phyloP scores from a whole-genome alignment of 805 yeast species.

The Lachancea fermentati region DNA sequence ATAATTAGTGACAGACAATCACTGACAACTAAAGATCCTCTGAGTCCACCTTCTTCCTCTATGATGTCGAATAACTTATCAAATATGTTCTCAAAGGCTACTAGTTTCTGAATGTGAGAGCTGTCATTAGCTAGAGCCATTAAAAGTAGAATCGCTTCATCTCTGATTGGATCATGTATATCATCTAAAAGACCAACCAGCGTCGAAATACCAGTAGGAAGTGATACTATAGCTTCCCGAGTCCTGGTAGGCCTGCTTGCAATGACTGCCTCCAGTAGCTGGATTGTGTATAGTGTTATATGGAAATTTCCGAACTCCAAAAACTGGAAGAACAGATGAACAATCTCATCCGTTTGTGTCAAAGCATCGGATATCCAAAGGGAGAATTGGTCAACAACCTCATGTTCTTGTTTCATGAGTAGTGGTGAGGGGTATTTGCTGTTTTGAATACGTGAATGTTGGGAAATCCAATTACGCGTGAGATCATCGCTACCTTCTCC shows the following conservation, averaged over 20 bases:
- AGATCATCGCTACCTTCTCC: conserved; percentile 57
- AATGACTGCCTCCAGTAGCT: conserved; percentile 75
- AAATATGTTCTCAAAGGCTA: conserved; percentile 91
- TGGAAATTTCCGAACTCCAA: conserved; percentile 66
- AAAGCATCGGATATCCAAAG: conserved; percentile 94
- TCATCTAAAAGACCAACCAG: conserved; percentile 60
- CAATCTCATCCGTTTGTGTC: conserved; percentile 47
- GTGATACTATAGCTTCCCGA: conserved; percentile 63
- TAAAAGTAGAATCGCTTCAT: conserved; percentile 78
- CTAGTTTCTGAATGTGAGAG: conserved; percentile 81
- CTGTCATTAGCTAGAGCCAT: conserved; percentile 78
- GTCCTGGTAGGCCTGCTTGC: conserved; percentile 69
- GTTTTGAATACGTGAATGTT: conserved; percentile 65
- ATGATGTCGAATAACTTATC: conserved; percentile 76
- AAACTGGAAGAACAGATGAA: conserved; percentile 42
- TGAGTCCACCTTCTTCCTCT: conserved; percentile 79
- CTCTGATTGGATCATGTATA: conserved; percentile 76
- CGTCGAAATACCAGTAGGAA: conserved; percentile 76
- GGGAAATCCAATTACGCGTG: conserved; percentile 66
- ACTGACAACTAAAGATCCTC: conserved; percentile 86
- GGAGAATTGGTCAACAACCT: conserved; percentile 72
- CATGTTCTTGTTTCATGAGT: conserved; percentile 44
- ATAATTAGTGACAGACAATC: conserved; percentile 77
- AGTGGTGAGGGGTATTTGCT: conserved; percentile 78
- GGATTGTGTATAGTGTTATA: conserved; percentile 72